Base-by-base conservation (phyloP, 768 basidiomycete species). In the Lactifluus volemus region DNA sequence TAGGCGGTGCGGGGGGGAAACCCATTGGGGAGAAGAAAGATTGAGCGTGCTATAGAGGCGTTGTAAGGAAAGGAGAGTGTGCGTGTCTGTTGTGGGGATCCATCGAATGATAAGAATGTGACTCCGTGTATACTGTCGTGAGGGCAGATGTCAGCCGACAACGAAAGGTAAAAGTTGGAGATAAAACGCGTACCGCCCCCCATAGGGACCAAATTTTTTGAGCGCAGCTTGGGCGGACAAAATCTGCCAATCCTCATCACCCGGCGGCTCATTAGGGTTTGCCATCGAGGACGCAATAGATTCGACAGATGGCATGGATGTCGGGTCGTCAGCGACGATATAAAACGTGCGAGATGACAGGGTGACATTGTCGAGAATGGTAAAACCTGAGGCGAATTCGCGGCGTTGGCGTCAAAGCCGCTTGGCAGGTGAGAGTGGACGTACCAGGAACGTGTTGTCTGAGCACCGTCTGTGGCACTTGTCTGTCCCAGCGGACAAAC, bases 301-400 rank as follows among this genome's bases (percentile, higher is more conserved):
- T 5, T 70, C 70, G 36, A 85, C 69, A 1, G 78, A 60, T 1
- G 92, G 93, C 53, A 92, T 79, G n/a, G 75, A 73, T 2, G 77
- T 70, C 5, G 78, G 77, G 61, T 84, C 76, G 69, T 92, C 85
- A 4, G 85, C 81, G 39, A 95, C 84, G 60, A 95, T 71, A 71
- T 84, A 90, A 62, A 91, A 79, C 2, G 83, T 83, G 10, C 84
- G 84, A 65, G 88, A 84, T 67, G 80, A 76, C n/a, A 88, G 72
- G 67, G 87, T 82, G n/a, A 91, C 78, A 62, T 90, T 87, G 67
- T 94, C 89, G 58, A 95, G 75, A 48, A 93, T 81, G 0, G 89
- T 92, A 73, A 85, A 90, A 4, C 93, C 93, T 94, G 17, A 10
- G 45, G 32, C 36, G 39, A 49, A 11, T 29, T 21, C 12, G 49